Evolutionary conservation across 257 asterid genomes (phyloP).

Genomic region (Solanum gracilifrons): DNA sequence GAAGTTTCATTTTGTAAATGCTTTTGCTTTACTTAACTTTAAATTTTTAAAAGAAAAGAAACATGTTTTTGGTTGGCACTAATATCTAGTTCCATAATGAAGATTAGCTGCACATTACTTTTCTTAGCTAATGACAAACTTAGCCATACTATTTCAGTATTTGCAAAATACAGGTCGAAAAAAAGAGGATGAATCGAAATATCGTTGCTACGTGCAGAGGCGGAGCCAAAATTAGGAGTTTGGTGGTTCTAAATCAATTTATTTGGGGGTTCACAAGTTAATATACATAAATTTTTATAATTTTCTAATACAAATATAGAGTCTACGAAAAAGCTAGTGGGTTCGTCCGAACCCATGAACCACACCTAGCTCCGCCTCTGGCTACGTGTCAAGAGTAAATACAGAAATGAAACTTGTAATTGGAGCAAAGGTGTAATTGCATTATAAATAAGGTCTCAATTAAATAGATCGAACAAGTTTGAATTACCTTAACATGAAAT

Average conservation of each 20-base stretch:
- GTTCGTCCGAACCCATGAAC: too few relatives aligned
- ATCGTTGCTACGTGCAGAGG: neutral
- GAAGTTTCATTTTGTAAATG: slow-evolving; percentile 14
- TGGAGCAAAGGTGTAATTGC: neutral
- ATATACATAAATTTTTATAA: too few relatives aligned
- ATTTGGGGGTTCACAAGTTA: too few relatives aligned
- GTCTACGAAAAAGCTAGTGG: too few relatives aligned
- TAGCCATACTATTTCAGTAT: neutral
- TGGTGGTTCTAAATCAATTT: too few relatives aligned
- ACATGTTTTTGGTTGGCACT: neutral
- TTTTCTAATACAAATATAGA: too few relatives aligned
- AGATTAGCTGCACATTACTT: neutral
- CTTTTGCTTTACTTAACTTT: neutral
- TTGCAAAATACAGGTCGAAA: neutral
- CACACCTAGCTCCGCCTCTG: too few relatives aligned
- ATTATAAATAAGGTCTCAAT: neutral
- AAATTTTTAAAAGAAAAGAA: neutral
- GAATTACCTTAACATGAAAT: neutral
- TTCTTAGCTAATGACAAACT: neutral
- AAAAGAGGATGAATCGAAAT: neutral
- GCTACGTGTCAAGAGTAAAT: neutral
- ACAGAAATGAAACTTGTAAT: neutral
- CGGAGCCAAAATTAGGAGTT: neutral
- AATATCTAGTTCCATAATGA: neutral
- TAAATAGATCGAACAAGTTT: neutral